These are phyloP conservation scores for Lagenidium sp. DNA, from an alignment of 352 stramenopile species.

Conservation along the genomic window DNA sequence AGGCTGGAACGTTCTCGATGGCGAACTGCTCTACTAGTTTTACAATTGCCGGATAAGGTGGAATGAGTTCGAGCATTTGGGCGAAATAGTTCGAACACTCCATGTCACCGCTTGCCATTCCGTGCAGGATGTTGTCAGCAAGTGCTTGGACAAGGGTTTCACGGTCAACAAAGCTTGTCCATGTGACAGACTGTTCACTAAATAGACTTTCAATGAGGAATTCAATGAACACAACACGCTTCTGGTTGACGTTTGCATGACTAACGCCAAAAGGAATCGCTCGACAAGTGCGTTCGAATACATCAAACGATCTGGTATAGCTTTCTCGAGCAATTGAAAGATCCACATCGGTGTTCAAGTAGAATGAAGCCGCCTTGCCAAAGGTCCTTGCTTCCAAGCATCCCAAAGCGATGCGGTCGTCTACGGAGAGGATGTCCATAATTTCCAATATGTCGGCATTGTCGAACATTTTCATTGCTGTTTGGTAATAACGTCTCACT, in stretches of 20 bases:
- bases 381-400: constrained; percentile 65
- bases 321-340: constrained; percentile 32
- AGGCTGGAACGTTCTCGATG: constrained; percentile 46
- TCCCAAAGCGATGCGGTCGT: constrained; percentile 41
- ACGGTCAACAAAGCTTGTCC: constrained; percentile 27
- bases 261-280: no score
- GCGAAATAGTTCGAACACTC: constrained; percentile 72
- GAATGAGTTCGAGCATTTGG: constrained; percentile 54
- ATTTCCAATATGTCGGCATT: constrained; percentile 69
- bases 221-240: constrained; percentile 41
- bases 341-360: constrained; percentile 32
- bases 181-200: constrained; percentile 19
- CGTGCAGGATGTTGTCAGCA: constrained; percentile 49
- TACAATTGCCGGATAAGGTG: constrained; percentile 38
- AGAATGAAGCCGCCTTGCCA: constrained; percentile 50
- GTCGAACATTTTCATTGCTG: constrained; percentile 73
- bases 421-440: constrained; percentile 31
- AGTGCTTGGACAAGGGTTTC: constrained; percentile 34
- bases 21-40: constrained; percentile 30
- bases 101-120: constrained; percentile 50
- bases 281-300: constrained; percentile 24
- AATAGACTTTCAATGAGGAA: constrained; percentile 65
- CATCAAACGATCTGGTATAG: constrained; percentile 45
- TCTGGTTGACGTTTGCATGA: constrained; percentile 11
- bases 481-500: constrained; percentile 62